Percentiles rank a stretch among this genome's conserved stretches.
phyloP scores from a whole-genome alignment of 495 filamentous ascomycete genomes.

The Penicillium fimorum region DNA sequence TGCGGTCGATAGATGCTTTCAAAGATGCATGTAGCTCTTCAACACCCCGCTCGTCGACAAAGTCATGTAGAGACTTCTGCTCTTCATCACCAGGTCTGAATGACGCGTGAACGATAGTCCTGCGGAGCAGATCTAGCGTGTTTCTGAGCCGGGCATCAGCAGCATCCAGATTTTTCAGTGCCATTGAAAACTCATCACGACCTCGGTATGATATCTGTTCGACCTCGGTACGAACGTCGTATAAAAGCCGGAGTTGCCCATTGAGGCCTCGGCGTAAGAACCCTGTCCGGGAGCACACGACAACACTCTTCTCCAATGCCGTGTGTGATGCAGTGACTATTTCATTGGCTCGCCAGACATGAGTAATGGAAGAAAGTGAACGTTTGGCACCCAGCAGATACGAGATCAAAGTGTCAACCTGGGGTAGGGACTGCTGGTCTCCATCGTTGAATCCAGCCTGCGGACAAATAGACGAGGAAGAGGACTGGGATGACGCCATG shows the following conservation, averaged over 20 bases:
- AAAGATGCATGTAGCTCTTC: slow-evolving; percentile 64
- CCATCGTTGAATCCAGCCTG: slow-evolving; percentile 9
- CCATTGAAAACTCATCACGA: slow-evolving; percentile 57
- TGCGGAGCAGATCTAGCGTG: slow-evolving; percentile 67
- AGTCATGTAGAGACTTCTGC: slow-evolving; percentile 76
- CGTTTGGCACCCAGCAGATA: slow-evolving; percentile 88
- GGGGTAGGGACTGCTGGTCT: slow-evolving; percentile 29
- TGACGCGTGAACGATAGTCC: slow-evolving; percentile 68
- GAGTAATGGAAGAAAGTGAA: slow-evolving; percentile 79
- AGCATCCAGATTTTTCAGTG: slow-evolving; percentile 69
- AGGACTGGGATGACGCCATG: slow-evolving; percentile 40
- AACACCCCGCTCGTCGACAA: slow-evolving; percentile 80
- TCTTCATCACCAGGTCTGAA: slow-evolving; percentile 69
- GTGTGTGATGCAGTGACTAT: slow-evolving; percentile 74
- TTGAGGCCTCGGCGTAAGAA: slow-evolving; percentile 73
- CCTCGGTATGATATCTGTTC: slow-evolving; percentile 51
- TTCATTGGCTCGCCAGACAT: slow-evolving; percentile 85
- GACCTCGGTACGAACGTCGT: slow-evolving; percentile 62
- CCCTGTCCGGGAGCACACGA: slow-evolving; percentile 71
- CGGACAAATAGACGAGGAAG: slow-evolving; percentile 21
- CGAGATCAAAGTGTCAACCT: slow-evolving; percentile 70
- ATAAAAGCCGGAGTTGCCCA: slow-evolving; percentile 68
- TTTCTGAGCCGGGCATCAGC: slow-evolving; percentile 67
- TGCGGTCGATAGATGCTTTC: slow-evolving; percentile 63
- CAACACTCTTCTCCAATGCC: slow-evolving; percentile 75